Evolutionary conservation across 2,329 filamentous ascomycete species (phyloP), one percentile per base, ranked within the genome.

Genomic region (Monilinia laxa): DNA sequence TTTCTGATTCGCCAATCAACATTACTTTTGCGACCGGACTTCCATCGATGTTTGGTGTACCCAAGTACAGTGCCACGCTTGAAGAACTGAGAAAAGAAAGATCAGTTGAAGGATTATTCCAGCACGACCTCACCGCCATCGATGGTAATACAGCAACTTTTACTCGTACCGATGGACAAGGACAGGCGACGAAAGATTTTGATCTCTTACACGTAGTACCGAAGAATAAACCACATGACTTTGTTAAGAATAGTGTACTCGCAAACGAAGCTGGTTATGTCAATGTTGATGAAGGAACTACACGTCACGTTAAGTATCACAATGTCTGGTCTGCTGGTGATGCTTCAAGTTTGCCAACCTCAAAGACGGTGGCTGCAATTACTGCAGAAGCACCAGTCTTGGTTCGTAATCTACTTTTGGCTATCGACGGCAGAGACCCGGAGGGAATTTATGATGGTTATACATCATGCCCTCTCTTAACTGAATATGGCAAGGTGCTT

Each of bases 271-370:
- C 80, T 20, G 85, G 85, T 2, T 85, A 80, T 67, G 84, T 87
- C n/a, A 83, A 85, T 51, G 85, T 87, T 0, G 80, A 87, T 71
- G 79, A 84, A 47, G 76, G 72, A 64, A 86, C 82, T 12, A 80
- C 81, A 16, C 83, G 78, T 18, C 84, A 86, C 76, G 82, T 79
- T 68, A 84, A 80, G 71, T 87, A 78, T 72, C 68, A 76, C 70
- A 87, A 87, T 62, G 81, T 87, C 64, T 87, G 85, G 85, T 85
- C 84, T 5, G 79, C 80, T 0, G 85, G 85, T 18, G 85, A 87
- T 68, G 85, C 85, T 0, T 84, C 84, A n/a, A 85, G 81, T 58
- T 74, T 87, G 60, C 84, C 85, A 1, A 87, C 84, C 0, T 84
- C 83, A 65, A 85, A 85, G 78, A 85, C 83, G 0, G 81, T 80